Conservation (phyloP, 768 basidiomycete species). For the Podaxis sp. region DNA sequence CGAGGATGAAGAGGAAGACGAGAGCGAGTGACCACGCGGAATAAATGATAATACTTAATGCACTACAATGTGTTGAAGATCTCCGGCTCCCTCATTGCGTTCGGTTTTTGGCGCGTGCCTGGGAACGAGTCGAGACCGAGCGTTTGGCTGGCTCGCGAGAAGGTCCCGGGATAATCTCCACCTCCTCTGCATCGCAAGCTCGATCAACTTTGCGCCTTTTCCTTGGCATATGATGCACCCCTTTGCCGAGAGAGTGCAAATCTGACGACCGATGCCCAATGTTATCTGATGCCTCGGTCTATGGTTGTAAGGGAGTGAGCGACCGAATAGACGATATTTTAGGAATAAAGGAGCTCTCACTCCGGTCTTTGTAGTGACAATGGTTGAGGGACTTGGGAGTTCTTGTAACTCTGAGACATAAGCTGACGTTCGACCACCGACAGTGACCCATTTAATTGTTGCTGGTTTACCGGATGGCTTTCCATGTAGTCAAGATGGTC, state of each 20-base stretch:
- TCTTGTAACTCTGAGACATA: slow-evolving; percentile 64
- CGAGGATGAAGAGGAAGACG: slow-evolving; percentile 47
- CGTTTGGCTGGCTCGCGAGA: slow-evolving; percentile 1
- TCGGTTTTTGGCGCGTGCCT: not conserved
- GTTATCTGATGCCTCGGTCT: not conserved
- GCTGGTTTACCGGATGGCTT: slow-evolving; percentile 72
- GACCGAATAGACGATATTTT: not conserved
- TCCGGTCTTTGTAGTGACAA: not conserved
- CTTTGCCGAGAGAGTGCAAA: not conserved
- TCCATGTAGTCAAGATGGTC: slow-evolving; percentile 2
- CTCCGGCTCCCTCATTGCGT: not conserved
- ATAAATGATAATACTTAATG: not conserved
- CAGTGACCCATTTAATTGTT: slow-evolving; percentile 71
- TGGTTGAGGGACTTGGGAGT: slow-evolving; percentile 18
- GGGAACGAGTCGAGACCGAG: not conserved
- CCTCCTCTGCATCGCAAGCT: not conserved
- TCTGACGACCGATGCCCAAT: not conserved
- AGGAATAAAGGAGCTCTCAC: not conserved
- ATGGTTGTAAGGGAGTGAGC: not conserved
- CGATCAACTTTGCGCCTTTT: not conserved
- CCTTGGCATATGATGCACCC: not conserved
- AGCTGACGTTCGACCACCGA: slow-evolving; percentile 78
- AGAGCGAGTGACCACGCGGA: slow-evolving; percentile 43
- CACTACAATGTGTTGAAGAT: not conserved
- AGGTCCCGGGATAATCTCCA: not conserved